These are phyloP conservation scores for Collybia nuda DNA, from an alignment of 768 basidiomycete species.

Conservation along the genomic window DNA sequence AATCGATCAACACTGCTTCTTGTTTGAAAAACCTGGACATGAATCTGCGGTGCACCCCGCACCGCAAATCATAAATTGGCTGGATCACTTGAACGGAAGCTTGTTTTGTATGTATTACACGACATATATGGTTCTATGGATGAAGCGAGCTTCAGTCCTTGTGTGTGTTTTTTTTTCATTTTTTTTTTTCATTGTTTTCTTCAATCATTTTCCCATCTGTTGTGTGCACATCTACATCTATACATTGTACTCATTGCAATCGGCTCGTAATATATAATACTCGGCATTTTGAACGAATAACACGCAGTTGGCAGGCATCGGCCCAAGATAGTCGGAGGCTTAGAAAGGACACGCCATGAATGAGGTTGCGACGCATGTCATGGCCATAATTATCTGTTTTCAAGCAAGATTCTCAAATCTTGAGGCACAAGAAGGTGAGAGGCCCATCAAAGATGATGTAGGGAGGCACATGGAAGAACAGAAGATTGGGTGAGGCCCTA, in stretches of 20 bases:
- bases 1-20: constrained; percentile 53
- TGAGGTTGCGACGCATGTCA: constrained; percentile 15
- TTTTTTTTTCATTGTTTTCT: constrained; percentile 1
- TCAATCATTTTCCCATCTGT: too few relatives aligned
- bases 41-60: not conserved
- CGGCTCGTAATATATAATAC: constrained; percentile 2
- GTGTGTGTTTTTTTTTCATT: too few relatives aligned
- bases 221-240: not conserved
- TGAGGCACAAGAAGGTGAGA: constrained; percentile 21
- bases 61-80: not conserved
- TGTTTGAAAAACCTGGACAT: constrained; percentile 37
- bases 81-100: too few relatives aligned
- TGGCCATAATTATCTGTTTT: not conserved
- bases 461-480: constrained; percentile 21
- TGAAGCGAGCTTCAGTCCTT: too few relatives aligned
- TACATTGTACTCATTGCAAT: not conserved
- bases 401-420: not conserved
- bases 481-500: constrained; percentile 1
- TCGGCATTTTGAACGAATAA: too few relatives aligned
- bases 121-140: too few relatives aligned
- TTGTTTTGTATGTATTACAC: too few relatives aligned
- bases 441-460: constrained; percentile 16
- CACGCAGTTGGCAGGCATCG: not conserved
- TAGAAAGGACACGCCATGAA: constrained; percentile 15
- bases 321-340: constrained; percentile 18